phyloP scores from a whole-genome alignment of 805 yeast species.

The Saturnispora bothae region DNA sequence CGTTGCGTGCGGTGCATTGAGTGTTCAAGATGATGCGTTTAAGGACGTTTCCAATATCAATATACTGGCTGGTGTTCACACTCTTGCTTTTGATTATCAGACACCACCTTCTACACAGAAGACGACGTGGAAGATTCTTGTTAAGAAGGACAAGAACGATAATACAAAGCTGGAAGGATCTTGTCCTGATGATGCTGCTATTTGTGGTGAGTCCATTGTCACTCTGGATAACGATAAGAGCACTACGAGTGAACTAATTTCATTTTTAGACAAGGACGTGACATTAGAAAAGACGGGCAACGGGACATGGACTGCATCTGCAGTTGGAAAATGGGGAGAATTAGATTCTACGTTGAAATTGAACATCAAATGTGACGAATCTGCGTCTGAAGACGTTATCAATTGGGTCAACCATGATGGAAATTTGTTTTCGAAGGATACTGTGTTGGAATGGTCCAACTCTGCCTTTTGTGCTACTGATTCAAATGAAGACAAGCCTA shows the following conservation, averaged over 20 bases:
- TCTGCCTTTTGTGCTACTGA: constrained; percentile 9
- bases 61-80: constrained; percentile 39
- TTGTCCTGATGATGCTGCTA: constrained; percentile 63
- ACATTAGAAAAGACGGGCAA: constrained; percentile 19
- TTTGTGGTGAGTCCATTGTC: constrained; percentile 66
- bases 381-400: constrained; percentile 15
- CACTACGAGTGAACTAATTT: constrained; percentile 36
- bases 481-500: constrained; percentile 15
- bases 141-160: constrained; percentile 28
- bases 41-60: constrained; percentile 31
- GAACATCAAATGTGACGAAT: constrained; percentile 32
- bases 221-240: constrained; percentile 38
- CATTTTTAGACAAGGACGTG: neutral
- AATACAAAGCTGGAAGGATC: constrained; percentile 27
- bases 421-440: constrained; percentile 1
- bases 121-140: constrained; percentile 57
- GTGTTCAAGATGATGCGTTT: constrained; percentile 22
- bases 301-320: constrained; percentile 38
- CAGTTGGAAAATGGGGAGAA: constrained; percentile 48
- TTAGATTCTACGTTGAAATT: constrained; percentile 39
- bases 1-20: neutral
- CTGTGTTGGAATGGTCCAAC: constrained; percentile 17
- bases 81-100: constrained; percentile 29
- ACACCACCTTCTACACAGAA: constrained; percentile 76
- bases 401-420: constrained; percentile 7